Evolutionary conservation across 306 rosid species (phyloP), one percentile per base, ranked within the genome.

Genomic region (Quercus engelmannii): DNA sequence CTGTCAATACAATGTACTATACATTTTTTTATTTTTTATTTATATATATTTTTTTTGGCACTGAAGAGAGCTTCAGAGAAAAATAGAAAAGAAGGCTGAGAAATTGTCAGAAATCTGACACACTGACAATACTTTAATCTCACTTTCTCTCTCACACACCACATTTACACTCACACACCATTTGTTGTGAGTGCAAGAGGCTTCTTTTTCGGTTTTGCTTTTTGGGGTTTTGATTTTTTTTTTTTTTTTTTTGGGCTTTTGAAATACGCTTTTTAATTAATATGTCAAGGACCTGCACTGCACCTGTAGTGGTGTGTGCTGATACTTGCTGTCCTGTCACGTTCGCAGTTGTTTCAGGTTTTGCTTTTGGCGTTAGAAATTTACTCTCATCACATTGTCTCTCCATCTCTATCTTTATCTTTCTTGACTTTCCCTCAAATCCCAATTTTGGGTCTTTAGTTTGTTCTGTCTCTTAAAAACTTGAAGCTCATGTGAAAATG

Each of bases 81-180:
- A 68, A 68, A 69, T 49, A 49, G 8, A 61, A 61, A 74, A 78
- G 58, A 79, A 87, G 77, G 79, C 73, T 62, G 71, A 67, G 13
- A 67, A 8, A 26, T 68, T 83, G 90, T 85, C 92, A 90, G 90
- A 78, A 19, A 20, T 68, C 94, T 86, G 92, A 65, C 89, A 76
- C 76, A 5, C 72, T 68, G 72, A 68, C 72, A 33, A 41, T 1
- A 21, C 86, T 81, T 85, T 81, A 82, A 81, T 74, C 67, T 73
- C 79, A 67, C 75, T 74, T 56, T 82, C 55, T 33, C 52, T 61
- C 58, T 62, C 59, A 4, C 71, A 10, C 52, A 46, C 52, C 8
- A 6, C 9, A 35, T 35, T 35, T 35, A 26, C 46, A 33, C 18
- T 74, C 35, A 55, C 33, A 4, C 49, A 38, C 75, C 75, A 4